Percentiles rank a stretch among this genome's conserved stretches.
These are phyloP conservation scores for Dipteronia dyeriana DNA, from an alignment of 345 rosid species.

Conservation along the genomic window DNA sequence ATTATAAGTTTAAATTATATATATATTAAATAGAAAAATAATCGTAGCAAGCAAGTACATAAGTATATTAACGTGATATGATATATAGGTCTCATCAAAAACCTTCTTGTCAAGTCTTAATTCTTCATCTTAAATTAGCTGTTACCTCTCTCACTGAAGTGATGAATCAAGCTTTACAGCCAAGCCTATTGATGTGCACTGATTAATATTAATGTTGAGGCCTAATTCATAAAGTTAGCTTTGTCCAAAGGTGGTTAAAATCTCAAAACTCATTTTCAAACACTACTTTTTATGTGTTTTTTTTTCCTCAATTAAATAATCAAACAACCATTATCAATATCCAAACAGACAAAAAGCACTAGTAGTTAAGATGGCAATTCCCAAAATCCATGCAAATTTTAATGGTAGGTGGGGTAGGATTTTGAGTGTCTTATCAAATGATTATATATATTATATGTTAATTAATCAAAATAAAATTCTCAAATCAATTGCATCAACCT, in stretches of 20 bases:
- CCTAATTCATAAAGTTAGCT: neutral
- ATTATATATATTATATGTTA: neutral
- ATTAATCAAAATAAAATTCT: neutral
- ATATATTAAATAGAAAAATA: too few relatives aligned
- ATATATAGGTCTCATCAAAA: too few relatives aligned
- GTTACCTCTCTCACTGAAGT: constrained; percentile 10
- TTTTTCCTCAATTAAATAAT: neutral
- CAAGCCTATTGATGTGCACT: neutral
- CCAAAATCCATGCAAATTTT: constrained; percentile 13
- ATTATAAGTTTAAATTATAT: too few relatives aligned
- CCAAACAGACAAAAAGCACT: neutral
- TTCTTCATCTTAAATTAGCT: neutral
- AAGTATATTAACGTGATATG: too few relatives aligned
- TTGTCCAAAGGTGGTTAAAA: neutral
- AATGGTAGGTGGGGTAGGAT: neutral
- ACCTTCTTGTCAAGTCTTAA: too few relatives aligned
- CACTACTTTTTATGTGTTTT: neutral
- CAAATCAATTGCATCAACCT: neutral
- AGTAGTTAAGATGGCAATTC: neutral
- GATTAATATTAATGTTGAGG: neutral
- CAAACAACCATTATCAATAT: neutral
- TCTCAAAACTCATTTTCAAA: neutral
- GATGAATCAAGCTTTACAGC: neutral
- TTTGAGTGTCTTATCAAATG: constrained; percentile 5
- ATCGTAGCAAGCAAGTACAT: too few relatives aligned